Evolutionary conservation across 805 yeast species (phyloP), one percentile per base, ranked within the genome.

Genomic region (Yarrowia sp.): DNA sequence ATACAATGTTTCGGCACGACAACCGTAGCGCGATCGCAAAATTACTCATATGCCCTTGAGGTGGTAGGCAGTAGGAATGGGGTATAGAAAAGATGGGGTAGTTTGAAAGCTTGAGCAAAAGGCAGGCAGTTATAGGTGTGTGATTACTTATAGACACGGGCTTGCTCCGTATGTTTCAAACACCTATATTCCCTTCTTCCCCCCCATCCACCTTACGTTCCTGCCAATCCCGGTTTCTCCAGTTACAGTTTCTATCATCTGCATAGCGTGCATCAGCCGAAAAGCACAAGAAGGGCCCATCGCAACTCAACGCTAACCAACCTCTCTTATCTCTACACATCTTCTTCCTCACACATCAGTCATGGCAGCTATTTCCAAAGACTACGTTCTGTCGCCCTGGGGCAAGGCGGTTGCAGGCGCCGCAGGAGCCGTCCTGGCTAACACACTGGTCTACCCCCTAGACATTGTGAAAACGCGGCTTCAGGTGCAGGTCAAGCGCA

Each of bases 341-440:
- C 61, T 24, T 24, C 33, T 6, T 30, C 39, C 40, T 17, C 50
- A 58, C 64, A 43, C 64, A 58, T 10, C 39, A 24, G 46, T 40
- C 64, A 58, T 58, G 64, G 64, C 64, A 12, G 64, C 64, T 33
- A 58, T 58, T 58, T 58, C 64, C 64, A 58, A 58, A 58, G 66
- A 61, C 55, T 61, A 36, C 24, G 66, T 61, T 19, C 72, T 77
- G 50, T 73, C 87, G n/a, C 89, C 91, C 9, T 79, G 91, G 74
- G 96, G 91, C 71, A 86, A 87, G 73, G 97, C 97, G 0, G 82
- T 90, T 15, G 86, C 90, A 61, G 97, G 96, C 0, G 91, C 96
- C 0, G 81, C 88, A 58, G 95, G 96, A 9, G 90, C 96, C 1
- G 88, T 87, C 24, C 76, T 89, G 61, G 96, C 97, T 47, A 91